phyloP scores from a whole-genome alignment of 2,329 filamentous ascomycete genomes.

The Phaeosphaeria sp. region DNA sequence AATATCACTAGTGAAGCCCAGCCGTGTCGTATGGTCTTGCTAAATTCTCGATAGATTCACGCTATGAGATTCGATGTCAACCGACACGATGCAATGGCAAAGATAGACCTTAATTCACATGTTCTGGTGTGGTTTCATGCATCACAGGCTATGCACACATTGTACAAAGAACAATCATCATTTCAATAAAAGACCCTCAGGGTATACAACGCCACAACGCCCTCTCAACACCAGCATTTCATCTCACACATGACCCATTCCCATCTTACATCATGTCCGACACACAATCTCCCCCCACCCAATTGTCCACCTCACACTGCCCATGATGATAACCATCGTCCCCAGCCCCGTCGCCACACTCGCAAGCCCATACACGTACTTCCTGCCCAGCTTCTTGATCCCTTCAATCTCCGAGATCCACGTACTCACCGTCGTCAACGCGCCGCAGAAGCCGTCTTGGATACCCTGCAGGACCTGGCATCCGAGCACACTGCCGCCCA shows the following conservation, averaged over 20 bases:
- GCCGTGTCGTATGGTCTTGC: no score
- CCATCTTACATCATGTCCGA: slow-evolving; percentile 23
- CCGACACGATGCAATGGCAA: no score
- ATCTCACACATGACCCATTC: background rate
- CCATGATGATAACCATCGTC: slow-evolving; percentile 74
- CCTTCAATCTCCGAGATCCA: slow-evolving; percentile 55
- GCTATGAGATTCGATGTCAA: no score
- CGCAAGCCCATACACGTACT: slow-evolving; percentile 71
- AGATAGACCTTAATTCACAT: no score
- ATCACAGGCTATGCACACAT: no score
- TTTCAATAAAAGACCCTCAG: no score
- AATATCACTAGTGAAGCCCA: no score
- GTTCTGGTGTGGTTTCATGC: no score
- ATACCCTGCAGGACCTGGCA: slow-evolving; percentile 57
- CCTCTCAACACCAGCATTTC: background rate
- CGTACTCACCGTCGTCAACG: slow-evolving; percentile 56
- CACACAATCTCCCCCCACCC: slow-evolving; percentile 50
- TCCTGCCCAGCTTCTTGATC: slow-evolving; percentile 53
- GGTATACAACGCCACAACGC: background rate
- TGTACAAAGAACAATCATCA: no score
- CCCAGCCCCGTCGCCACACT: slow-evolving; percentile 68
- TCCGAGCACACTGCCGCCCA: slow-evolving; percentile 49
- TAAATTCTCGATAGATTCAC: no score
- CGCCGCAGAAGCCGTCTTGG: slow-evolving; percentile 57
- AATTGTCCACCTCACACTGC: slow-evolving; percentile 72